phyloP scores from a whole-genome alignment of 1,284 basidiomycete genomes.

The Microstroma glucosiphilum region DNA sequence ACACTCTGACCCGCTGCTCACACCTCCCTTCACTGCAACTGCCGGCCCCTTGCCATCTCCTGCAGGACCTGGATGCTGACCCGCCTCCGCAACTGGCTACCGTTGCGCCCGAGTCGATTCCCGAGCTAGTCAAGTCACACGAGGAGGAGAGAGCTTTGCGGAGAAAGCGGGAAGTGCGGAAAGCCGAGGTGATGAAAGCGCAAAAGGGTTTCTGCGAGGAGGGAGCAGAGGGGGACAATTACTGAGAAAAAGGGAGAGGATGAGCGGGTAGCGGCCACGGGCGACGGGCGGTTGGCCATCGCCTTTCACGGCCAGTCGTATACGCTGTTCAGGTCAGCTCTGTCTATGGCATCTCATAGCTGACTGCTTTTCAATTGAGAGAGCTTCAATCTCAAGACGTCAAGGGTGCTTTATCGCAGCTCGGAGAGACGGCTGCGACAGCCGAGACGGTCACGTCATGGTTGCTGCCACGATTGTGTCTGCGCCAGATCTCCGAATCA shows the following conservation, averaged over 20 bases:
- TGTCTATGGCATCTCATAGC: too few relatives aligned
- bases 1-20: background rate
- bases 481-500: too few relatives aligned
- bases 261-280: background rate
- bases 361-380: too few relatives aligned
- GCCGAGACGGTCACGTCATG: too few relatives aligned
- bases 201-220: slow-evolving; percentile 44
- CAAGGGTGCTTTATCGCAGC: too few relatives aligned
- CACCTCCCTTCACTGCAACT: background rate
- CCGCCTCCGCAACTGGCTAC: slow-evolving; percentile 36
- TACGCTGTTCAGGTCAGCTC: too few relatives aligned
- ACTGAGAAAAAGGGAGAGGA: slow-evolving; percentile 16
- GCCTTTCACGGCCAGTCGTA: too few relatives aligned
- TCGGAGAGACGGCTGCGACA: too few relatives aligned
- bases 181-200: slow-evolving; percentile 36
- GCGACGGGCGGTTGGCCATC: background rate
- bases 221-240: slow-evolving; percentile 46
- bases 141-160: slow-evolving; percentile 35
- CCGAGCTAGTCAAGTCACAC: slow-evolving; percentile 31
- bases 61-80: slow-evolving; percentile 45
- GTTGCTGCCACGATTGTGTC: too few relatives aligned
- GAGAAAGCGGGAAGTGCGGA: slow-evolving; percentile 34
- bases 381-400: too few relatives aligned
- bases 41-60: too few relatives aligned
- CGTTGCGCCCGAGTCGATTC: slow-evolving; percentile 33